Base-by-base conservation (phyloP, 192 early-diverging fungal genomes). In the Mortierella claussenii region DNA sequence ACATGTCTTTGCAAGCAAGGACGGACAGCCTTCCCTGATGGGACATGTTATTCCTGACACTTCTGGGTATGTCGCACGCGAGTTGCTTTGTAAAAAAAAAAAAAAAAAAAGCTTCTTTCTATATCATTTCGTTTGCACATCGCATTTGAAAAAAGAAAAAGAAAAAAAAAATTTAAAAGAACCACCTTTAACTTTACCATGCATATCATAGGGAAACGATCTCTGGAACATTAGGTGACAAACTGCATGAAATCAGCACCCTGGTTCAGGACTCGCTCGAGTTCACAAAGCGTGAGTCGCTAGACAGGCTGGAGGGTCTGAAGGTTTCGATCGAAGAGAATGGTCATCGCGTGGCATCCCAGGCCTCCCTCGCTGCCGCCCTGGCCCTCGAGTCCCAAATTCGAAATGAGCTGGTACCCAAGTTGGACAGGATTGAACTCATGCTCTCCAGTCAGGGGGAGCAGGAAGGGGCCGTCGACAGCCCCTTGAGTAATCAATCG, bases 1-100 rank as follows among this genome's bases (percentile, higher is more conserved):
- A 0, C 70, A 75, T 53, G 70, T 75, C 21, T 75, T 34, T 48
- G 34, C 56, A 4, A 52, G 62, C n/a, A 75, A 59, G 51, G 70
- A 75, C 20, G 62, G 70, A 4, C 37, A 75, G 12, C 70, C 63
- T 4, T 59, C 70, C 0, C 11, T 64, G 23, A 5, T 74, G 21
- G 40, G 46, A 27, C 60, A 74, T 42, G 24, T 42, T 2, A 30
- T 51, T 23, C 49, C 61, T 11, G 46, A 43, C 9, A 44, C 61
- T 21, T 10, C 23, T 40, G 13, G 37, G 37, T 40, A 13, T 40
- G 37, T 40, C 7, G 7, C 37, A 40, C 23, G 1, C 53, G 10
- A 37, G 53, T n/a, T n/a, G n/a, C n/a, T n/a, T n/a, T n/a, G n/a
- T n/a, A n/a, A n/a, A n/a, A 27, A 24, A 50, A 12, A 10, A 36